These are phyloP conservation scores for Schizochytrium sp. DNA, from an alignment of 108 stramenopile species.

Conservation along the genomic window DNA sequence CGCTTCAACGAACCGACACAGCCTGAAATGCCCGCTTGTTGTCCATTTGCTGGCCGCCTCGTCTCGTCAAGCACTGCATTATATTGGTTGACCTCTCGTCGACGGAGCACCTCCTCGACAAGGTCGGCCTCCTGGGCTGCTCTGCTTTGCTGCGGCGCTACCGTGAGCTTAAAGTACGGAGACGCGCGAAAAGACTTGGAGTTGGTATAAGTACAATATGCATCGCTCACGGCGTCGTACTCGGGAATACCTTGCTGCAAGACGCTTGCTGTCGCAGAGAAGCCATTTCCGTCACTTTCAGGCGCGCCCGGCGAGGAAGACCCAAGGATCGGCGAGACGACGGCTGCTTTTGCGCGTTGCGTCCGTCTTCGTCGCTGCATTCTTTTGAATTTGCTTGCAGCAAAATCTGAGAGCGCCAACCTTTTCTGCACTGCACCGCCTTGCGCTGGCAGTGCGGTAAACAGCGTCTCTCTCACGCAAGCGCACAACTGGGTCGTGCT, in stretches of 20 bases:
- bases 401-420: no score
- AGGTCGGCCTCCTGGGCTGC: neutral
- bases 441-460: no score
- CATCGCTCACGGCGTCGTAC: neutral
- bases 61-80: neutral
- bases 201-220: neutral
- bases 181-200: neutral
- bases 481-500: no score
- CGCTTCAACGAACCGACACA: neutral
- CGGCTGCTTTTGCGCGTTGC: no score
- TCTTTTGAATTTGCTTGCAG: no score
- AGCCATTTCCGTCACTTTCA: neutral
- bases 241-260: neutral
- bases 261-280: neutral
- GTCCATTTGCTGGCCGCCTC: neutral
- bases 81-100: no score
- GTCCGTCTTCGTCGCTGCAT: no score
- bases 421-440: no score
- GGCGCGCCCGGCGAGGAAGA: no score
- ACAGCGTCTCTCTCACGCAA: no score
- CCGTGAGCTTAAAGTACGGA: neutral
- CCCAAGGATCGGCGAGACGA: no score
- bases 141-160: neutral
- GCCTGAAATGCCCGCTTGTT: neutral
- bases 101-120: no score